These are phyloP conservation scores for Fonsecaea erecta DNA, from an alignment of 2,329 filamentous ascomycete genomes.

Conservation along the genomic window DNA sequence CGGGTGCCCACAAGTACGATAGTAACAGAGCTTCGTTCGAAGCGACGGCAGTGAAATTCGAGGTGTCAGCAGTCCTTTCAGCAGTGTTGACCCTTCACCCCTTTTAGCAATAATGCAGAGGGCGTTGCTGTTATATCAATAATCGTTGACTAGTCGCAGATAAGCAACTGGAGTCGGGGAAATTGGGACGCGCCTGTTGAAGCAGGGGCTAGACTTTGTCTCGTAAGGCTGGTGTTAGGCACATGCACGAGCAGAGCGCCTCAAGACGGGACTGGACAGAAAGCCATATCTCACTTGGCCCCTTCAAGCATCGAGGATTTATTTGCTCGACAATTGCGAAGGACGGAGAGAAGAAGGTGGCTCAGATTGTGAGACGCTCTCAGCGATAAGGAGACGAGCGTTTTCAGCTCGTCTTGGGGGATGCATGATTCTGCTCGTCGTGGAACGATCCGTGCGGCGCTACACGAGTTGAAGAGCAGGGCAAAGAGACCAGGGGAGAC, in stretches of 20 bases:
- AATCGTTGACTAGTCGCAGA: background rate
- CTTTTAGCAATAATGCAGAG: background rate
- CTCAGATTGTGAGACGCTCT: background rate
- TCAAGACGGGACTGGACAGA: background rate
- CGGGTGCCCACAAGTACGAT: background rate
- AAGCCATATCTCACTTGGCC: background rate
- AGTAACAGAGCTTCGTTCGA: background rate
- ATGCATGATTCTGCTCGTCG: conserved; percentile 3
- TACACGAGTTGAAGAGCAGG: background rate
- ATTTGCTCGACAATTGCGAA: background rate
- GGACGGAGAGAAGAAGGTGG: background rate
- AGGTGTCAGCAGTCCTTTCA: background rate
- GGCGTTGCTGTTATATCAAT: background rate
- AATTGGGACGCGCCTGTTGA: conserved; percentile 11
- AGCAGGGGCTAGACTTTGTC: conserved; percentile 20
- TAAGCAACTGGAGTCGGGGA: conserved; percentile 16
- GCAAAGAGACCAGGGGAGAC: conserved; percentile 4
- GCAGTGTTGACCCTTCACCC: background rate
- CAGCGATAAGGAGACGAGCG: background rate
- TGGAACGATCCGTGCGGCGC: conserved; percentile 11
- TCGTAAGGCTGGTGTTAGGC: conserved; percentile 10
- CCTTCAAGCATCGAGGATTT: background rate
- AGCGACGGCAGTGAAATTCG: background rate
- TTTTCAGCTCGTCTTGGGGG: conserved; percentile 10
- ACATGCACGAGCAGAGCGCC: background rate